Evolutionary conservation across 2,329 filamentous ascomycete genomes (phyloP).

Genomic region (Ceratocystiopsis minuta): DNA sequence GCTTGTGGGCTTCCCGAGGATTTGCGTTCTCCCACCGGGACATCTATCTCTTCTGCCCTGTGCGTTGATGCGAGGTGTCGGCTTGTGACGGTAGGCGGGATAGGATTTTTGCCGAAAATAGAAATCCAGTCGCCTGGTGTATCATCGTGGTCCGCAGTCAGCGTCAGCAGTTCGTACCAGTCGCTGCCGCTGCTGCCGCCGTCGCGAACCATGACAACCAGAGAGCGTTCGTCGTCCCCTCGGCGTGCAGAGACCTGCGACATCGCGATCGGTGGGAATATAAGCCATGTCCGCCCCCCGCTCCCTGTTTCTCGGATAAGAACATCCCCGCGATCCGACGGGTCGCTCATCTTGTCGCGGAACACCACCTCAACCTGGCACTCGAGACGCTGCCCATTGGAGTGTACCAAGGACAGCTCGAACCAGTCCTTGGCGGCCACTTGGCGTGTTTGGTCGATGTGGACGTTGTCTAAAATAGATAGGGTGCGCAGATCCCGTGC

Average conservation of each 20-base stretch:
- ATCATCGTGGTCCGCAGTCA: slow-evolving; percentile 58
- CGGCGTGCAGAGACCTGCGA: slow-evolving; percentile 60
- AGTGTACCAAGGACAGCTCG: slow-evolving; percentile 67
- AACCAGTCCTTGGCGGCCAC: slow-evolving; percentile 86
- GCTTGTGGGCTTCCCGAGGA: slow-evolving; percentile 3
- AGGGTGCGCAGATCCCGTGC: slow-evolving; percentile 65
- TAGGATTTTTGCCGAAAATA: slow-evolving; percentile 45
- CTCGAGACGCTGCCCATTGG: slow-evolving; percentile 74
- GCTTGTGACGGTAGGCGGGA: slow-evolving; percentile 9
- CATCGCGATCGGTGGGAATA: slow-evolving; percentile 76
- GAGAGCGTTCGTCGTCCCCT: slow-evolving; percentile 50
- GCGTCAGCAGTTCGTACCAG: slow-evolving; percentile 73
- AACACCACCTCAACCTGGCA: slow-evolving; percentile 78
- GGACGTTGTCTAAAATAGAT: slow-evolving; percentile 48
- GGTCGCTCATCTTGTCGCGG: slow-evolving; percentile 57
- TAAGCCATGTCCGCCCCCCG: slow-evolving; percentile 51
- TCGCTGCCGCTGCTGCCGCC: slow-evolving; percentile 35
- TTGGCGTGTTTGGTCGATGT: slow-evolving; percentile 58
- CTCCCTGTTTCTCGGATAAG: slow-evolving; percentile 80
- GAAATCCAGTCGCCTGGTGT: slow-evolving; percentile 74
- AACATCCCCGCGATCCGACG: slow-evolving; percentile 59
- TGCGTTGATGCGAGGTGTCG: slow-evolving; percentile 7
- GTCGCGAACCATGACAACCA: slow-evolving; percentile 68
- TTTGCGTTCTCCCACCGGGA: slow-evolving; percentile 22
- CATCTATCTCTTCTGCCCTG: slow-evolving; percentile 12